Conservation (phyloP, 371 early-diverging fungal species). For the Mucor irregularis region DNA sequence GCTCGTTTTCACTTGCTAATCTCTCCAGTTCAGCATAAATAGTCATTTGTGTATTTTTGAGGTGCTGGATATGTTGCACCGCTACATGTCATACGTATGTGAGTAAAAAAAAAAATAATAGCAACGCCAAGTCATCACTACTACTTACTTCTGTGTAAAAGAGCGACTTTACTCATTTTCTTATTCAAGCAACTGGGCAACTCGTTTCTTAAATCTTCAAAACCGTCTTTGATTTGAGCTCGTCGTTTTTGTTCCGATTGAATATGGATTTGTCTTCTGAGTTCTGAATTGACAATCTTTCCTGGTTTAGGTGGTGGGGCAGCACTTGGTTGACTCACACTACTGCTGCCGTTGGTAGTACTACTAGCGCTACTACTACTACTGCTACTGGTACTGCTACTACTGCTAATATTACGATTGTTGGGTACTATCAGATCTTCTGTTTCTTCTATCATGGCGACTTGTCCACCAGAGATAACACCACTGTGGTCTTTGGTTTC, state of each 20-base stretch:
- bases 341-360: no score
- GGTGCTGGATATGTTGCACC: slow-evolving; percentile 51
- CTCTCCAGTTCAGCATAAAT: slow-evolving; percentile 46
- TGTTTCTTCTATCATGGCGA: no score
- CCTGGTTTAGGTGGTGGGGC: neutral
- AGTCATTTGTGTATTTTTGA: slow-evolving; percentile 44
- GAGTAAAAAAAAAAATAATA: neutral
- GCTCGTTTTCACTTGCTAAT: slow-evolving; percentile 46
- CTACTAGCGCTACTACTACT: neutral
- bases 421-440: neutral
- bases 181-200: slow-evolving; percentile 54
- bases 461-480: neutral
- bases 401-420: no score
- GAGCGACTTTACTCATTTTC: slow-evolving; percentile 58
- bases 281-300: slow-evolving; percentile 33
- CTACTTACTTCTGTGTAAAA: slow-evolving; percentile 50
- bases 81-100: no score
- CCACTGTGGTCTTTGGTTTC: neutral
- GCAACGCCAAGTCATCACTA: neutral
- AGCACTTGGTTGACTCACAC: no score
- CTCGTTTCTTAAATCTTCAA: slow-evolving; percentile 55
- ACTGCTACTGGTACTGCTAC: neutral
- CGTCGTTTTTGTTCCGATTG: slow-evolving; percentile 64
- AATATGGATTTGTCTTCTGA: slow-evolving; percentile 58
- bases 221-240: slow-evolving; percentile 63